phyloP scores from a whole-genome alignment of 129 eudicot species.

The Sambucus nigra region DNA sequence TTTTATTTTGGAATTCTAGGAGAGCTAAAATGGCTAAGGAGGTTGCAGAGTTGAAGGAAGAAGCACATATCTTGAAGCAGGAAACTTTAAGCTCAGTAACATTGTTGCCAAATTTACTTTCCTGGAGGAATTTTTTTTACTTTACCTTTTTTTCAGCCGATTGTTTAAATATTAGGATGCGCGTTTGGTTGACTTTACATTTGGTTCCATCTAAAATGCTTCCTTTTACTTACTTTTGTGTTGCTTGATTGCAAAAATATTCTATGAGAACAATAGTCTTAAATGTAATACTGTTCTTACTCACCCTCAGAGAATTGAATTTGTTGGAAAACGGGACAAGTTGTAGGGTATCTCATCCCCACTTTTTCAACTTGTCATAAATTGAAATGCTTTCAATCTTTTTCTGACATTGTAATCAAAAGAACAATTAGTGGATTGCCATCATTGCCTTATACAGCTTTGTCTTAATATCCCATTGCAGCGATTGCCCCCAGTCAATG shows the following conservation, averaged over 20 bases:
- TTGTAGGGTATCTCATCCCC: too few species aligned
- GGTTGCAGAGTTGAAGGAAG: constrained; percentile 73
- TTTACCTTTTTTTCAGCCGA: background rate
- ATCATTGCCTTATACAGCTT: too few species aligned
- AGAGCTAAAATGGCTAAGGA: constrained; percentile 91
- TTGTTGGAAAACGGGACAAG: too few species aligned
- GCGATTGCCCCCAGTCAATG: constrained; percentile 56
- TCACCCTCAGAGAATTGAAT: too few species aligned
- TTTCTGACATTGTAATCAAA: too few species aligned
- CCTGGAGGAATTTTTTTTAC: background rate
- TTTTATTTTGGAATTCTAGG: constrained; percentile 32
- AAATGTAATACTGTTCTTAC: too few species aligned
- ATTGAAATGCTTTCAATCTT: too few species aligned
- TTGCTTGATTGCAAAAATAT: too few species aligned
- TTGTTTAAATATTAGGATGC: background rate
- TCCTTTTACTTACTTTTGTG: too few species aligned
- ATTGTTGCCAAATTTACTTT: constrained; percentile 1
- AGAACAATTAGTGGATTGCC: too few species aligned
- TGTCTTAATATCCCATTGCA: constrained; percentile 16
- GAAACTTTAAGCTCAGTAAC: constrained; percentile 43
- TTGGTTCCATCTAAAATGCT: too few species aligned
- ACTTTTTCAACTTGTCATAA: too few species aligned
- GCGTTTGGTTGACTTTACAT: background rate
- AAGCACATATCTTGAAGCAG: constrained; percentile 42
- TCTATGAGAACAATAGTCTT: background rate